phyloP scores from a whole-genome alignment of 2,329 filamentous ascomycete genomes.

The Diaporthe capsici region DNA sequence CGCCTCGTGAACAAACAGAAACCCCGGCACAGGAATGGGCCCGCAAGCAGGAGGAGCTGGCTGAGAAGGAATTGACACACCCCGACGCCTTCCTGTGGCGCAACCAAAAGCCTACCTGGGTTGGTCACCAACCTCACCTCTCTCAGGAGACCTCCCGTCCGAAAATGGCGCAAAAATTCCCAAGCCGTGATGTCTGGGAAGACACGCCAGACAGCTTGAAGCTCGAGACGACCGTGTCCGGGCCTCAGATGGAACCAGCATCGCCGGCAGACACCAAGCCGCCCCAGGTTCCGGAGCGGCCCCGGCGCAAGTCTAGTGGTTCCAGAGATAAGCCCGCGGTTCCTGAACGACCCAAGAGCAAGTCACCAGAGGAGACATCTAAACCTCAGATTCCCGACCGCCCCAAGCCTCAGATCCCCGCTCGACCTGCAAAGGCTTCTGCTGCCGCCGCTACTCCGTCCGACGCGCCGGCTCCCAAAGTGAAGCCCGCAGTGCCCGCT shows the following conservation, averaged over 20 bases:
- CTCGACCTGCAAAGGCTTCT: constrained; percentile 71
- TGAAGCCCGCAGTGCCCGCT: constrained; percentile 87
- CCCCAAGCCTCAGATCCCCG: constrained; percentile 73
- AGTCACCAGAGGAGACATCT: constrained; percentile 47
- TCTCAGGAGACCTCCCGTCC: constrained; percentile 64
- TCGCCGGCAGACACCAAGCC: constrained; percentile 62
- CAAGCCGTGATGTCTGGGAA: constrained; percentile 95
- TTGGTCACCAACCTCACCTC: constrained; percentile 63
- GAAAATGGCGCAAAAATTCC: constrained; percentile 79
- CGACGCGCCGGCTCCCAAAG: constrained; percentile 67
- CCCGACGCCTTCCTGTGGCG: constrained; percentile 67
- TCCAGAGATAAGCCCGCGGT: constrained; percentile 59
- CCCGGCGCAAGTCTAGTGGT: constrained; percentile 58
- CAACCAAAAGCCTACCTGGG: constrained; percentile 65
- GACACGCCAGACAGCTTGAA: constrained; percentile 88
- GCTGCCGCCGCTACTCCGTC: constrained; percentile 57
- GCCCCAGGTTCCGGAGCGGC: constrained; percentile 71
- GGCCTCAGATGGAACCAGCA: constrained; percentile 63
- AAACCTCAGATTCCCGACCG: constrained; percentile 66
- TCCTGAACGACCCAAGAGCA: constrained; percentile 69
- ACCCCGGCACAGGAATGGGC: constrained; percentile 77
- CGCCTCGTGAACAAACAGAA: constrained; percentile 58
- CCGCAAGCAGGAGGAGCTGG: constrained; percentile 75
- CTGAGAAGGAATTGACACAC: constrained; percentile 66
- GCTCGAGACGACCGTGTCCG: constrained; percentile 80